Conservation (phyloP, 2,329 filamentous ascomycete species). For the Shiraia sp. region DNA sequence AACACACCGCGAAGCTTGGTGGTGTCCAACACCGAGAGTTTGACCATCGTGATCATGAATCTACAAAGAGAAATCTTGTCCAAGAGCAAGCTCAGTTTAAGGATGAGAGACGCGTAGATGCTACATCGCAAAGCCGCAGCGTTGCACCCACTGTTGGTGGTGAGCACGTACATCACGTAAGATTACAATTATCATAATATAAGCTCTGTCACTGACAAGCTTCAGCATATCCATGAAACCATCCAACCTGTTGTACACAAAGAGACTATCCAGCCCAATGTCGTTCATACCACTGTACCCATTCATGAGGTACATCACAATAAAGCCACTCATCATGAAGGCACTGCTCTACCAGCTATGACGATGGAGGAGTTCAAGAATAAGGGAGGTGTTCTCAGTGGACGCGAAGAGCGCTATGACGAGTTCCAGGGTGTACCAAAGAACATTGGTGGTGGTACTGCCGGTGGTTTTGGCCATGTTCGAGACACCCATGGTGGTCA, state of each 20-base stretch:
- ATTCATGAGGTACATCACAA: constrained; percentile 75
- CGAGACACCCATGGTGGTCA: constrained; percentile 21
- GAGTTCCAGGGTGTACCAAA: constrained; percentile 66
- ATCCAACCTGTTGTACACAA: constrained; percentile 74
- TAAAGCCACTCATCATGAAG: constrained; percentile 66
- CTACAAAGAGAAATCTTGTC: constrained; percentile 29
- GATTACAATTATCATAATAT: neutral
- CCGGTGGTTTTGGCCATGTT: constrained; percentile 17
- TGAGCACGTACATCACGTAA: constrained; percentile 64
- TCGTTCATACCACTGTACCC: constrained; percentile 73
- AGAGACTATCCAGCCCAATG: constrained; percentile 67
- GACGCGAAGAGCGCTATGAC: constrained; percentile 60
- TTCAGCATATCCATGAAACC: constrained; percentile 64
- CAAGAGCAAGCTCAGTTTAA: constrained; percentile 60
- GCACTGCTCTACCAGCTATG: constrained; percentile 66
- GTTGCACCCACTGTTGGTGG: constrained; percentile 57
- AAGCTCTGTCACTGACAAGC: constrained; percentile 8
- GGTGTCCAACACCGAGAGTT: constrained; percentile 64
- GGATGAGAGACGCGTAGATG: constrained; percentile 52
- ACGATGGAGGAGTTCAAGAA: constrained; percentile 66
- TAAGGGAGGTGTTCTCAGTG: constrained; percentile 58
- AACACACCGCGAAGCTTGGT: constrained; percentile 63
- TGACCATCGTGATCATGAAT: constrained; percentile 62
- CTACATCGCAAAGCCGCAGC: constrained; percentile 55
- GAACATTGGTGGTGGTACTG: constrained; percentile 45